Conservation (phyloP, 345 rosid species). For the Bruguiera gymnorhiza region DNA sequence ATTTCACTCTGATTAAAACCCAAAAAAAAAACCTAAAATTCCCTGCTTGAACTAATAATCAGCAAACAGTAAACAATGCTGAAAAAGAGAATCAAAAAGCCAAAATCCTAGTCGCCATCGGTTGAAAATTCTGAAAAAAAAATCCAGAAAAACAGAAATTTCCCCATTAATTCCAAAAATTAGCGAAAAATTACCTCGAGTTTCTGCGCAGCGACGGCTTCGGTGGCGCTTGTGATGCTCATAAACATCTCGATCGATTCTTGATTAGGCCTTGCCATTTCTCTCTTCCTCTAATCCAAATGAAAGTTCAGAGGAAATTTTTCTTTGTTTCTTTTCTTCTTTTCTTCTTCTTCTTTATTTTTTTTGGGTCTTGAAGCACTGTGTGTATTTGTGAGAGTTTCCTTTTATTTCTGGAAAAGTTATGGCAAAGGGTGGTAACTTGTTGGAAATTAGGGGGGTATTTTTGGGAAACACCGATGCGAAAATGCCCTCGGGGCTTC, state of each 20-base stretch:
- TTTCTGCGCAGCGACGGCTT: slow-evolving; percentile 59
- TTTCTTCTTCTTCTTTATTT: neutral
- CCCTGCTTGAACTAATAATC: no score
- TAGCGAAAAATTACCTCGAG: slow-evolving; percentile 51
- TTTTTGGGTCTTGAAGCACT: no score
- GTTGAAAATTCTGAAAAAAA: neutral
- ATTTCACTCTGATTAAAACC: no score
- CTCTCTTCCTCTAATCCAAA: neutral
- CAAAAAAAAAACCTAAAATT: no score
- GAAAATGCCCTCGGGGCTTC: no score
- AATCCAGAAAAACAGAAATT: neutral
- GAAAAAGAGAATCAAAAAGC: neutral
- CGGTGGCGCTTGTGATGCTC: slow-evolving; percentile 78
- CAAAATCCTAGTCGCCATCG: neutral
- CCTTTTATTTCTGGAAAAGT: no score
- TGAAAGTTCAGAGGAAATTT: neutral
- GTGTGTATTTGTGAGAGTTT: no score
- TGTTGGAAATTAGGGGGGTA: no score
- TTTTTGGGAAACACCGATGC: no score
- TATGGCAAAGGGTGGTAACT: no score
- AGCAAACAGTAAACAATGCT: no score
- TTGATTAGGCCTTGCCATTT: slow-evolving; percentile 72
- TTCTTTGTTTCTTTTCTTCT: neutral
- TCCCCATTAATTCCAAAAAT: neutral
- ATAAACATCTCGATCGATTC: slow-evolving; percentile 81